Evolutionary conservation across 2,329 filamentous ascomycete species (phyloP), one percentile per base, ranked within the genome.

Genomic region (Cryphonectria radicalis): DNA sequence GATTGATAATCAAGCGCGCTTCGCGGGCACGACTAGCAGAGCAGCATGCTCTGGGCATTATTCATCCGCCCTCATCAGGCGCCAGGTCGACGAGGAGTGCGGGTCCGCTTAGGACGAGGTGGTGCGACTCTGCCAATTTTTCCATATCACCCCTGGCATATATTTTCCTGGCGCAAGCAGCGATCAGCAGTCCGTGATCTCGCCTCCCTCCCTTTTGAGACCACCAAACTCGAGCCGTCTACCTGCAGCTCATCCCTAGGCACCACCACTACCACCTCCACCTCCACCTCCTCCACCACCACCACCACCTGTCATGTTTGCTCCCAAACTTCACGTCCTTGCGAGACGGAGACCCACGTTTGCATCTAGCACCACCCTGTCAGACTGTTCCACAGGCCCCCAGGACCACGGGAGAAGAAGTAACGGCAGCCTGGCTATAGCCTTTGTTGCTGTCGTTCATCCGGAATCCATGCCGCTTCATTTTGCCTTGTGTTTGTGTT

Each of bases 401-500:
- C 62, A 65, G 68, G 37, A 35, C 66, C 68, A 68, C 63, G 71
- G 68, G 50, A 70, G 65, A 63, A 59, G 62, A 42, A 63, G 71
- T 55, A 64, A 68, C 68, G 65, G 60, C 69, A 67, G 57, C 62
- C 60, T 71, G 68, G 60, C 42, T 50, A 67, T 69, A 59, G 64
- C 68, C 62, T 67, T 66, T 63, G 53, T 69, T 67, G 69, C 66
- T 71, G 63, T 63, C 66, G 68, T 71, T 63, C 55, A 28, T 62
- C 68, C 67, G 66, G 59, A 59, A 37, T 53, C 59, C 68, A 70
- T 67, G 68, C 68, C 66, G 68, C 71, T 67, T 72, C 63, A 70
- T 68, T 69, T 72, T 60, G 71, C 50, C 66, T 71, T 69, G 72
- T 73, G 69, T 71, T 73, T 69, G 72, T 73, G 69, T 71, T 71